Evolutionary conservation across 768 basidiomycete species (phyloP).

Genomic region (Trametes cubensis): DNA sequence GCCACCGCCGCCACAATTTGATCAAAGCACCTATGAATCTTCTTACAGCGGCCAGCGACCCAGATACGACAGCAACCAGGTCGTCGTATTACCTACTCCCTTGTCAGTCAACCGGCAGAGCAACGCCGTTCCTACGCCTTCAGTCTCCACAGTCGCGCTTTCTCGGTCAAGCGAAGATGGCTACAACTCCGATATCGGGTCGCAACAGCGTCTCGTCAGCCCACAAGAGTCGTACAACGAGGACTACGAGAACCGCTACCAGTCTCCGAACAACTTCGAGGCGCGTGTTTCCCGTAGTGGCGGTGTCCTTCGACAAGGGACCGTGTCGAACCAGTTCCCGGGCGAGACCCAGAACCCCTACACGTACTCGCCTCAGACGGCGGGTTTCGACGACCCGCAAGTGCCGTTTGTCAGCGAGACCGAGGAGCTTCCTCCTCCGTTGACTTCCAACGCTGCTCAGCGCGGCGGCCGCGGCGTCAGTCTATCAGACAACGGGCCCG

Average conservation of each 20-base stretch:
- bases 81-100: conserved; percentile 77
- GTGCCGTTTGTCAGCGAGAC: conserved; percentile 38
- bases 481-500: conserved; percentile 81
- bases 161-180: conserved; percentile 50
- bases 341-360: conserved; percentile 61
- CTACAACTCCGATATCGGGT: conserved; percentile 41
- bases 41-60: conserved; percentile 48
- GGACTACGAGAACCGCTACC: conserved; percentile 25
- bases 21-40: conserved; percentile 67
- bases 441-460: conserved; percentile 17
- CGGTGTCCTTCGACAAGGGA: conserved; percentile 44
- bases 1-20: conserved; percentile 51
- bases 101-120: conserved; percentile 59
- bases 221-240: conserved; percentile 32
- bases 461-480: conserved; percentile 62
- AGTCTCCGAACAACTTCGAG: conserved; percentile 36
- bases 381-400: conserved; percentile 36
- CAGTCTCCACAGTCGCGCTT: conserved; percentile 45
- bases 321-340: conserved; percentile 42
- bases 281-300: conserved; percentile 44
- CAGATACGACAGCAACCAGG: conserved; percentile 68
- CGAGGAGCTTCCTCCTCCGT: conserved; percentile 37
- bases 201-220: conserved; percentile 48
- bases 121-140: conserved; percentile 40
- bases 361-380: conserved; percentile 46